phyloP scores from a whole-genome alignment of 2,329 filamentous ascomycete species.

The Chaetothyriales sp. region DNA sequence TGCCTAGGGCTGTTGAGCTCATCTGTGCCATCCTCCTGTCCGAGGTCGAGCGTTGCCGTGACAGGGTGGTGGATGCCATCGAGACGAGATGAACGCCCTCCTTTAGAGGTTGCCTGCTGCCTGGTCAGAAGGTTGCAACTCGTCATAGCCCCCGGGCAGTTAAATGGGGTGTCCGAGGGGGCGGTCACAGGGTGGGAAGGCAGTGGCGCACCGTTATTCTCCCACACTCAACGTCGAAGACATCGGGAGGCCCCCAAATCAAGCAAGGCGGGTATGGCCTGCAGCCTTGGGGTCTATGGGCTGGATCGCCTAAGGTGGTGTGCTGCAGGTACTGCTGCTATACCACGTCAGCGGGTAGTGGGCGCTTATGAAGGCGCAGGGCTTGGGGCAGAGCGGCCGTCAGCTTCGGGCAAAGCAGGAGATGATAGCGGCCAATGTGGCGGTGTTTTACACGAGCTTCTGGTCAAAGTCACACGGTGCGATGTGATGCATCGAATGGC shows the following conservation, averaged over 20 bases:
- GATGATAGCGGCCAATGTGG: not conserved
- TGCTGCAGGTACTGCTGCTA: not conserved
- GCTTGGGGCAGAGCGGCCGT: not conserved
- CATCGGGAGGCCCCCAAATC: not conserved
- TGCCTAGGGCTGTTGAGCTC: slow-evolving; percentile 5
- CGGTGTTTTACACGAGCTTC: not conserved
- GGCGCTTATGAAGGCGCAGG: not conserved
- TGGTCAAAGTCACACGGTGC: slow-evolving; percentile 7
- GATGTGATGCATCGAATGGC: slow-evolving; percentile 4
- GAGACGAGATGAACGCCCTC: not conserved
- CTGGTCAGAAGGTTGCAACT: not conserved
- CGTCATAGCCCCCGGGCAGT: not conserved
- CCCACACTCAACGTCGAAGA: not conserved
- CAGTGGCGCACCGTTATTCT: not conserved
- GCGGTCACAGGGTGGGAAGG: not conserved
- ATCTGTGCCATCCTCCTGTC: slow-evolving; percentile 12
- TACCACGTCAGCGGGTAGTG: not conserved
- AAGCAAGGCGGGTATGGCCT: not conserved
- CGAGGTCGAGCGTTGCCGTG: slow-evolving; percentile 15
- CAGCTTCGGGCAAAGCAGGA: not conserved
- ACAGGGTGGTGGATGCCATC: slow-evolving; percentile 8
- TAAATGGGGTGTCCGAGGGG: not conserved
- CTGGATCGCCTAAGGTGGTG: not conserved
- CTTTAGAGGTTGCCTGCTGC: not conserved
- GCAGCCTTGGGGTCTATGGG: not conserved